Evolutionary conservation across 306 rosid genomes (phyloP), one percentile per base, ranked within the genome.

Genomic region (Sophora flavescens): DNA sequence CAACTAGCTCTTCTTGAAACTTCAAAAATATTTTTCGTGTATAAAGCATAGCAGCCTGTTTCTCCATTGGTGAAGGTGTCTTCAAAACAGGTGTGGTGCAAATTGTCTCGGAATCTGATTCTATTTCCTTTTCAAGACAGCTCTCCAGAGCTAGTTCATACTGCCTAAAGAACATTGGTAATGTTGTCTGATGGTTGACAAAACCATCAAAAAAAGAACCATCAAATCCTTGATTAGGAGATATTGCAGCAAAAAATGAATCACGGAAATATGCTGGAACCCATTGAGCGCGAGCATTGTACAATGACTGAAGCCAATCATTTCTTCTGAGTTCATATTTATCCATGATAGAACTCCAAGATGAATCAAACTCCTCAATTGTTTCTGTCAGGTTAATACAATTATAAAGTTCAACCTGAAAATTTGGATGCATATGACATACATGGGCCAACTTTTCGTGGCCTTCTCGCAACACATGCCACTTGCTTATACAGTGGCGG

Each of bases 11-110:
- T 78, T 92, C 97, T 78, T 95, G 98, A 84, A 95, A 95, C 81
- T 92, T 87, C 8, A 89, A 78, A 85, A 95, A 95, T 70, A 95
- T 76, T 75, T 84, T 95, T 72, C 89, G 88, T 2, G 98, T 95
- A 80, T 90, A 95, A 57, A 89, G 93, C 84, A 82, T 80, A 62
- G 98, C 98, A 67, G 93, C 97, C 81, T 95, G 98, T 75, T 89
- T 90, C 85, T 95, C 98, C 98, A 95, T 95, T 36, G 98, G 98
- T 5, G 98, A 95, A 74, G 98, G 98, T 61, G 98, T 95, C 84
- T 89, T 92, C 77, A 92, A 85, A 26, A 89, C 82, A 4, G 97
- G 98, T 6, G 81, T 80, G 56, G 90, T 85, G 84, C 93, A 86
- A 72, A 92, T 73, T 70, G 98, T 90, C 79, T 92, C 98, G 56